Evolutionary conservation across 225 moss, liverwort and hornwort species (phyloP).

Genomic region (Polytrichum formosum): DNA sequence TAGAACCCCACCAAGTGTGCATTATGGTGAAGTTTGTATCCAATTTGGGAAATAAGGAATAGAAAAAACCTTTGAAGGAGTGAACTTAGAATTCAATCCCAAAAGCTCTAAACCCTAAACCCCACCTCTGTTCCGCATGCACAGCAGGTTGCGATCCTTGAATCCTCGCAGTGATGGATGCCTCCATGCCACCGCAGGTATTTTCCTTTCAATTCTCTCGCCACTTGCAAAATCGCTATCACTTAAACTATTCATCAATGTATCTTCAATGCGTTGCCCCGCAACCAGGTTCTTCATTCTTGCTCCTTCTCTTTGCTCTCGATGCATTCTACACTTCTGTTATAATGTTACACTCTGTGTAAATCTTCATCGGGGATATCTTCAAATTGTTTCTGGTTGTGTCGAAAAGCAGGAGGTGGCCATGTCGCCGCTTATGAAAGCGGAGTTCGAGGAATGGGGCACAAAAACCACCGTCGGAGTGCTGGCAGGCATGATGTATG

Average conservation of each 20-base stretch:
- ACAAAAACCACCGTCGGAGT: slow-evolving; percentile 76
- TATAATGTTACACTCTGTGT: not conserved
- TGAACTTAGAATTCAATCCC: too few species aligned
- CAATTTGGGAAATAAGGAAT: too few species aligned
- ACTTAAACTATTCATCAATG: not conserved
- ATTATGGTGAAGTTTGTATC: too few species aligned
- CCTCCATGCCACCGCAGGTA: slow-evolving; percentile 17
- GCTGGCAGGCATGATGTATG: slow-evolving; percentile 89
- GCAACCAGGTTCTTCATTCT: not conserved
- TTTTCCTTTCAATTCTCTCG: not conserved
- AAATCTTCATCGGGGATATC: not conserved
- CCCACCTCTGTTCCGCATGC: too few species aligned
- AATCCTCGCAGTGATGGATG: slow-evolving; percentile 15
- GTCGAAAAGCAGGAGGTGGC: slow-evolving; percentile 29
- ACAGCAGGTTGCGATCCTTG: not conserved
- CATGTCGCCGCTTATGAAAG: slow-evolving; percentile 41
- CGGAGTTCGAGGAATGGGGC: slow-evolving; percentile 85
- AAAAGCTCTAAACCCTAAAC: too few species aligned
- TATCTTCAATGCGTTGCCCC: not conserved
- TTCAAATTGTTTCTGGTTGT: slow-evolving; percentile 6
- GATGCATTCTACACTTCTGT: not conserved
- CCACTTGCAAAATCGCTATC: not conserved
- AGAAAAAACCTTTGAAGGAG: too few species aligned
- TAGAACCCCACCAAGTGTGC: too few species aligned
- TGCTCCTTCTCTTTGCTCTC: not conserved